phyloP scores from a whole-genome alignment of 257 asterid species.

The Capsicum baccatum region DNA sequence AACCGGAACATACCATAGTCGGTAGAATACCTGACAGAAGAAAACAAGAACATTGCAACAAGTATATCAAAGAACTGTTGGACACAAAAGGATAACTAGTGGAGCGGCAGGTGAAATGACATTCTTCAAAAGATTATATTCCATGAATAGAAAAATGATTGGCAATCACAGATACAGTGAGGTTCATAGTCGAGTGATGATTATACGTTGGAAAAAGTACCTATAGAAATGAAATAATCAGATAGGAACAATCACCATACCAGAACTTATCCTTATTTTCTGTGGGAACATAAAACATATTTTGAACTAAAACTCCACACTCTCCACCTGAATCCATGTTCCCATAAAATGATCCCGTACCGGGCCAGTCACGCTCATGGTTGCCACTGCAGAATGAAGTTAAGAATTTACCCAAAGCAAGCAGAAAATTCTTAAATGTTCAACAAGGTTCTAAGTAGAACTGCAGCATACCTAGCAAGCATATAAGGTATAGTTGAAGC shows the following conservation, averaged over 20 bases:
- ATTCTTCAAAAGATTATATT: conserved; percentile 22
- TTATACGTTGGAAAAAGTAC: not conserved
- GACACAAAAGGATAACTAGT: not conserved
- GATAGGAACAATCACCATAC: conserved; percentile 40
- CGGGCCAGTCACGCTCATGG: conserved; percentile 99
- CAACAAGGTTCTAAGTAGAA: not conserved
- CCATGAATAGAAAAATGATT: conserved; percentile 8
- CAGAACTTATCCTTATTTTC: conserved; percentile 93
- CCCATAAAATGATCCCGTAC: conserved; percentile 78
- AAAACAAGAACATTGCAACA: not conserved
- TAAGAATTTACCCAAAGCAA: conserved; percentile 1
- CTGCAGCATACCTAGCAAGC: conserved; percentile 73
- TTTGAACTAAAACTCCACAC: conserved; percentile 85
- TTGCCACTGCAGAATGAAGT: conserved; percentile 68
- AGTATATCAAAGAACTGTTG: not conserved
- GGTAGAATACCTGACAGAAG: conserved; percentile 63
- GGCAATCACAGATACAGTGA: not conserved
- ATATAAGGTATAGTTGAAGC: conserved; percentile 89
- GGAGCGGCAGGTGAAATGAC: not conserved
- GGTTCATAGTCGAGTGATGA: not conserved
- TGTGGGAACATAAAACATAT: conserved; percentile 80
- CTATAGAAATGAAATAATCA: conserved; percentile 13
- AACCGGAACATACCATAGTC: conserved; percentile 92
- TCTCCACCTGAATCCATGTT: conserved; percentile 91
- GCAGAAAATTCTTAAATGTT: not conserved